Base-by-base conservation (phyloP, 2,329 filamentous ascomycete species). In the Xylaria sp. region DNA sequence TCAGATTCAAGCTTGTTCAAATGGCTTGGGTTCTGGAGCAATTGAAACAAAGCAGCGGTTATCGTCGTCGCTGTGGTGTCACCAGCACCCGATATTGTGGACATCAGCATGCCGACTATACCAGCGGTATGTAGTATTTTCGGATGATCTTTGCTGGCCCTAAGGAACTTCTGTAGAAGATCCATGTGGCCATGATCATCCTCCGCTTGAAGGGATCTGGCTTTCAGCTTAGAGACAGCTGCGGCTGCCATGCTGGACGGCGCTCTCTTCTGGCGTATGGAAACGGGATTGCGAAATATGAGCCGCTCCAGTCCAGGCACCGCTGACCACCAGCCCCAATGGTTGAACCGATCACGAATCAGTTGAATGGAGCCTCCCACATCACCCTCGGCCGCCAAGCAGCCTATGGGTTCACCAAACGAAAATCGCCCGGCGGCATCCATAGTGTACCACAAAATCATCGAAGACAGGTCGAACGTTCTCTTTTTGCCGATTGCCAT, bases 11-110 rank as follows among this genome's bases (percentile, higher is more conserved):
- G 63, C 53, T 68, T 67, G 69, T 88, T 83, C 38, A 91, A 77
- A 17, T 77, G 77, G 61, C 85, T 79, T 7, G 90, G 90, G 72
- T 72, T 69, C 22, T 66, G 69, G 10, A 92, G 7, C 10, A 90
- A 3, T 13, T 71, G 45, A 53, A 54, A 71, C 1, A 74, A 1
- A 13, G 57, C 50, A 3, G 64, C 66, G 1, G 57, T 58, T 7
- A 71, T 47, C 0, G 70, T 70, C 25, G 72, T 66, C 5, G 73
- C 73, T 13, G 71, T 72, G 3, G 73, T 74, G 45, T 74, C 73
- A 15, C 71, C 70, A 7, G 73, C 73, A n/a, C 66, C 73, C 0
- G 72, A 69, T 25, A 74, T 74, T 5, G 73, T 72, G n/a, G 67
- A 70, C 67, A 73, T 74, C 25, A 74, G 50, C 70, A 74, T 72